Base-by-base conservation (phyloP, 2,329 filamentous ascomycete species). In the Chaetomium sp. region DNA sequence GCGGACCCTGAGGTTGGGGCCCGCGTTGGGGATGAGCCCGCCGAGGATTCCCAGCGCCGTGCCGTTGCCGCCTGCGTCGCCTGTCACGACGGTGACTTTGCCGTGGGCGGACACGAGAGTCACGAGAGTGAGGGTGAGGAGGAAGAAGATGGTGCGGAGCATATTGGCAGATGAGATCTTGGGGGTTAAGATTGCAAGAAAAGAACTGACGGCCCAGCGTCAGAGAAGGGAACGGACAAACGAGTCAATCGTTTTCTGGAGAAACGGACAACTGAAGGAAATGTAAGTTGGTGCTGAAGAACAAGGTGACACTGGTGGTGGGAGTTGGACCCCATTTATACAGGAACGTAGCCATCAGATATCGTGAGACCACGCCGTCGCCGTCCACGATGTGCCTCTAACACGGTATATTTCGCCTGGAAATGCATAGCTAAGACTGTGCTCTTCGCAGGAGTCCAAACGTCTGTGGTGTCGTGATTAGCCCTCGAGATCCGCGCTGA, bases 11-110 rank as follows among this genome's bases (percentile, higher is more conserved):
- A 68, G 70, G 74, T 81, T 81, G 27, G 69, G 70, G 23, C 79
- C 79, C 0, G 77, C 65, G 8, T 76, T 75, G 7, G 80, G 78
- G 19, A 81, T 76, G 62, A 79, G 68, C 42, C 69, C 78, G 53
- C 79, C 78, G 65, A 74, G 69, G 65, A 80, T 81, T 25, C 73
- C 79, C 3, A 80, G 72, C n/a, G 75, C 78, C 1, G 78, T 80
- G 25, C 74, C 75, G 70, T 81, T 81, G 67, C 78, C 78, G 38
- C 78, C 78, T 1, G 71, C 71, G 64, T 79, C 74, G 50, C 77
- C 77, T 8, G 67, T 69, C 12, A 74, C 69, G 21, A 70, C 71
- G 19, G 69, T 69, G 42, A 76, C 63, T 57, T 75, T 75, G 68
- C 75, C 75, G 63, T 76, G 75, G 33, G 73, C 75, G 23, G 73